Percentiles rank a stretch among this genome's conserved stretches.
phyloP scores from a whole-genome alignment of 2,329 filamentous ascomycete genomes.

The Fusarium pilosicola region DNA sequence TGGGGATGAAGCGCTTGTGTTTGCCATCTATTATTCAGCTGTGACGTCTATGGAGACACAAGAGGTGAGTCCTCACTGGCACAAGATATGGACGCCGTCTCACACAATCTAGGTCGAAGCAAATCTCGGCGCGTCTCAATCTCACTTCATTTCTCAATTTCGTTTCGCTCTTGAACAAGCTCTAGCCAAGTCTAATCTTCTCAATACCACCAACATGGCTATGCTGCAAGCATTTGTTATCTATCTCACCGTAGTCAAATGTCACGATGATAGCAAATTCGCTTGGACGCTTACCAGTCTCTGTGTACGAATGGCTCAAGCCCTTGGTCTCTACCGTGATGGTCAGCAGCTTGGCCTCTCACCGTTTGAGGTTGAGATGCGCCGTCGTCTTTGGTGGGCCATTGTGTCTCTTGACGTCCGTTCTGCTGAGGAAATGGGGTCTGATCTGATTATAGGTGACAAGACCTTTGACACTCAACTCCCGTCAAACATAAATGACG shows the following conservation, averaged over 20 bases:
- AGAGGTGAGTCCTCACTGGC: slow-evolving; percentile 5
- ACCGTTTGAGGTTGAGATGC: slow-evolving; percentile 38
- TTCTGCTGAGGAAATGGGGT: slow-evolving; percentile 33
- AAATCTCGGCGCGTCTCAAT: slow-evolving; percentile 26
- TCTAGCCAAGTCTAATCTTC: slow-evolving; percentile 33
- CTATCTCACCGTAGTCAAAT: slow-evolving; percentile 32
- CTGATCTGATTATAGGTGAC: slow-evolving; percentile 31
- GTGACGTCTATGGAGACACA: slow-evolving; percentile 22
- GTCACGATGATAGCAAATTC: slow-evolving; percentile 34
- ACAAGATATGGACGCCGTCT: neutral
- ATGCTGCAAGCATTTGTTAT: slow-evolving; percentile 34
- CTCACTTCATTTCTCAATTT: slow-evolving; percentile 32
- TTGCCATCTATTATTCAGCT: slow-evolving; percentile 34
- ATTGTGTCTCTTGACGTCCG: slow-evolving; percentile 33
- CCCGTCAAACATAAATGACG: slow-evolving; percentile 33
- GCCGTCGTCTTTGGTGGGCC: slow-evolving; percentile 36
- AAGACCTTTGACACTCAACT: slow-evolving; percentile 33
- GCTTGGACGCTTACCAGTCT: slow-evolving; percentile 34
- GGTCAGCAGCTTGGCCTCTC: slow-evolving; percentile 26
- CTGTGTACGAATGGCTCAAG: slow-evolving; percentile 33
- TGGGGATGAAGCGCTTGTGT: slow-evolving; percentile 33
- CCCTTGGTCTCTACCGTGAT: slow-evolving; percentile 33
- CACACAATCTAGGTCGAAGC: slow-evolving; percentile 19
- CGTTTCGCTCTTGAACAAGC: slow-evolving; percentile 37
- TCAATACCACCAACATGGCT: slow-evolving; percentile 32